Conservation (phyloP, 305 asterid genomes). For the Solanum hybrid region DNA sequence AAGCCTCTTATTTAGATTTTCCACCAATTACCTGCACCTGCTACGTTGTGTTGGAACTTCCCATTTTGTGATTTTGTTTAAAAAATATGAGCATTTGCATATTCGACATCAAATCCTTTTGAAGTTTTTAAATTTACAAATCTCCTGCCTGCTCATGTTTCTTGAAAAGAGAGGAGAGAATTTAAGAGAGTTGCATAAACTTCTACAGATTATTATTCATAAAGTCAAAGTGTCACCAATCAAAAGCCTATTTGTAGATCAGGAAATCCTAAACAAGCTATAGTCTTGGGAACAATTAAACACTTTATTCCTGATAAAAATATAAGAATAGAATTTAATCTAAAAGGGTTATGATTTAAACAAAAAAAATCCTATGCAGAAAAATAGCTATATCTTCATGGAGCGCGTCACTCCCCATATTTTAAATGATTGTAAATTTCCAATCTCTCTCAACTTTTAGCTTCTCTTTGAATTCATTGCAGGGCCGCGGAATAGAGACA, state of each 20-base stretch:
- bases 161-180: neutral
- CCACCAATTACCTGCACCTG: neutral
- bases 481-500: conserved; percentile 98
- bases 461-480: conserved; percentile 2
- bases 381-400: neutral
- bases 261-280: neutral
- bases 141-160: neutral
- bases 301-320: neutral
- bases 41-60: neutral
- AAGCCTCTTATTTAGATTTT: neutral
- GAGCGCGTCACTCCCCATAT: neutral
- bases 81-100: neutral
- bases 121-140: neutral
- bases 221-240: neutral
- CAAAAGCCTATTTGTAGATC: neutral
- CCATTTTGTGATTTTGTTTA: neutral
- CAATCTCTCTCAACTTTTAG: neutral
- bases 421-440: neutral
- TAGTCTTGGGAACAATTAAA: neutral
- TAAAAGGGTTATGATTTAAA: neutral
- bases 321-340: neutral
- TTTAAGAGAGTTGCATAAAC: neutral
- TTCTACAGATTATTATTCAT: neutral
- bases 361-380: neutral
- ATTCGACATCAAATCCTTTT: neutral